phyloP scores from a whole-genome alignment of 371 early-diverging fungal genomes.

The Zopfochytrium polystomum region DNA sequence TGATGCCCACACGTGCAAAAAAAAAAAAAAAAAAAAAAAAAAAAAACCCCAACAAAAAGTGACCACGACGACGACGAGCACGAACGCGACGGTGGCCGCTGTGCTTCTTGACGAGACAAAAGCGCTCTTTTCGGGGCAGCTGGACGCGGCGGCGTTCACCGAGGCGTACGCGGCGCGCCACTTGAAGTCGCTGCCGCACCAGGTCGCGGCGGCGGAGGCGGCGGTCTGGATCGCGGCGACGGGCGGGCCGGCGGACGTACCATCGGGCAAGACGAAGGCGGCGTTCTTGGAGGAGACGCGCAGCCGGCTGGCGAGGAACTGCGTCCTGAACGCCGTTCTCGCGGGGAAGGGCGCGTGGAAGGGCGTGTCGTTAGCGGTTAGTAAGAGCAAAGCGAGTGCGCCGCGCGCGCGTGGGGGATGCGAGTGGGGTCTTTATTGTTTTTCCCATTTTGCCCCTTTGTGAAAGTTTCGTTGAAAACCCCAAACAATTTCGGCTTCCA shows the following conservation, averaged over 20 bases:
- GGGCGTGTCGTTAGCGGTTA: background rate
- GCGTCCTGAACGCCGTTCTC: background rate
- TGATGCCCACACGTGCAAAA: background rate
- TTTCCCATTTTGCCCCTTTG: background rate
- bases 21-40: background rate
- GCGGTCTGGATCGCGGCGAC: constrained; percentile 9
- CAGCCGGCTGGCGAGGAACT: background rate
- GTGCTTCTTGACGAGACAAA: background rate
- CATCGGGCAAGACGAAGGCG: constrained; percentile 26
- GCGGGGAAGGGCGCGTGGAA: constrained; percentile 3
- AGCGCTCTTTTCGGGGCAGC: background rate
- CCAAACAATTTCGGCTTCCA: constrained; percentile 7
- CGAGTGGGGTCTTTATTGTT: constrained; percentile 6
- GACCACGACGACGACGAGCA: background rate
- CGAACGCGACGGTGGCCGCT: background rate
- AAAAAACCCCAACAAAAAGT: too few relatives aligned
- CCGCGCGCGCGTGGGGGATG: too few relatives aligned
- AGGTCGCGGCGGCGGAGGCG: constrained; percentile 44
- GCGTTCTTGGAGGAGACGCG: background rate
- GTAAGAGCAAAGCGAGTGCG: background rate
- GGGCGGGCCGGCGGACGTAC: constrained; percentile 27
- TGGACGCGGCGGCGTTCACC: constrained; percentile 20
- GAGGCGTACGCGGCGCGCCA: constrained; percentile 18
- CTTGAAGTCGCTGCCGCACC: constrained; percentile 41
- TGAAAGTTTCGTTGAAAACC: too few relatives aligned